A percentile compares a stretch with the other conserved stretches of the same genome.
Conservation (phyloP, 2,329 filamentous ascomycete genomes). For the Phyllosticta citribraziliensis region DNA sequence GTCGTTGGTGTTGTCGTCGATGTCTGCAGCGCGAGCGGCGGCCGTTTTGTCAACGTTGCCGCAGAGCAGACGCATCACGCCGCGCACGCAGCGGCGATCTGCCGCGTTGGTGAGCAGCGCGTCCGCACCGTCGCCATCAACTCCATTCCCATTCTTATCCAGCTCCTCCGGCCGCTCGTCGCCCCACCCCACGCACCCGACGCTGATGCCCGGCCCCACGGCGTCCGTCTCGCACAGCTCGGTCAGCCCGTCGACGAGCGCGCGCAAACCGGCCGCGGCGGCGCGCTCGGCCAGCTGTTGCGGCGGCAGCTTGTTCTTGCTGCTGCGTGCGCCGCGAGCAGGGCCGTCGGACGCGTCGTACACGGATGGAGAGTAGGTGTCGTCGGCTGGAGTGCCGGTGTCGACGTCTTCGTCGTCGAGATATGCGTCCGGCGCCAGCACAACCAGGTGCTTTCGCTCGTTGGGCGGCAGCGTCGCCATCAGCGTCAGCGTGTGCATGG, state of each 20-base stretch:
- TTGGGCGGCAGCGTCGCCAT: background rate
- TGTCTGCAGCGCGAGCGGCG: too few species aligned
- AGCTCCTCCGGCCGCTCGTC: background rate
- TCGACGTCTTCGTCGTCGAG: background rate
- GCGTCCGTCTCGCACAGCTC: background rate
- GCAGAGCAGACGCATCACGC: background rate
- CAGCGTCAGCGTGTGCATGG: background rate
- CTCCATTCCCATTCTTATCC: background rate
- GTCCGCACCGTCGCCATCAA: background rate
- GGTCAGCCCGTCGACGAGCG: background rate
- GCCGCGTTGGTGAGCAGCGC: background rate
- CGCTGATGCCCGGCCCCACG: background rate
- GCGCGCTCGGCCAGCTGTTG: background rate
- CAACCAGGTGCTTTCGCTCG: background rate
- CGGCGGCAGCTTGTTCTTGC: background rate
- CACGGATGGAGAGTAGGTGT: background rate
- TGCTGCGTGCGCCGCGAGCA: background rate
- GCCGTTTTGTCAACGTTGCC: background rate
- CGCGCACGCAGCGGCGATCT: background rate
- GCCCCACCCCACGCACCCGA: background rate
- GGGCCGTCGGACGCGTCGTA: background rate
- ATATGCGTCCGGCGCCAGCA: background rate
- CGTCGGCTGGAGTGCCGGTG: background rate
- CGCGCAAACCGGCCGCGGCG: background rate
- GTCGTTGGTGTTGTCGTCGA: too few species aligned